These are phyloP conservation scores for Boletus speciosus DNA, from an alignment of 768 basidiomycete species.

Conservation along the genomic window DNA sequence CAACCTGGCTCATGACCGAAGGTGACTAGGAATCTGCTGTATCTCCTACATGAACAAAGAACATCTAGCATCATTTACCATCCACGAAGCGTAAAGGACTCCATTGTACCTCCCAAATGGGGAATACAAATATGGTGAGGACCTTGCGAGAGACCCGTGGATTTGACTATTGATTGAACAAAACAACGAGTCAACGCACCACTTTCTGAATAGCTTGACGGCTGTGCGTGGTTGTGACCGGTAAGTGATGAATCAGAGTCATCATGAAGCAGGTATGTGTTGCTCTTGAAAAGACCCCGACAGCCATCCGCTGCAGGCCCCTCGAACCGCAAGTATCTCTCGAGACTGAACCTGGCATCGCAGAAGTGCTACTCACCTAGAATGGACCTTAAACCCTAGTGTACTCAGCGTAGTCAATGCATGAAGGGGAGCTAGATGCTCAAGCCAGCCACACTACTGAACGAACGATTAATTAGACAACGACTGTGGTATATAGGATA, in stretches of 20 bases:
- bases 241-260: too few relatives aligned
- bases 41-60: neutral
- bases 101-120: neutral
- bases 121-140: neutral
- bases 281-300: neutral
- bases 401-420: neutral
- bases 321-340: neutral
- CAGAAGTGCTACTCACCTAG: too few relatives aligned
- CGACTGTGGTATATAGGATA: constrained; percentile 8
- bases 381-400: neutral
- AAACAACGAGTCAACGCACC: too few relatives aligned
- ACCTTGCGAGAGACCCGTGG: too few relatives aligned
- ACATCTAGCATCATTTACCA: neutral
- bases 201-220: too few relatives aligned
- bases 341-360: neutral
- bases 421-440: neutral
- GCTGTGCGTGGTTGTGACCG: too few relatives aligned
- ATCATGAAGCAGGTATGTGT: too few relatives aligned
- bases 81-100: neutral
- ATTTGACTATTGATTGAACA: too few relatives aligned
- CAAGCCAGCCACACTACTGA: neutral
- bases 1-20: constrained; percentile 80
- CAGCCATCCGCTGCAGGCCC: neutral
- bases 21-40: constrained; percentile 46
- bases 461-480: constrained; percentile 1